phyloP scores from a whole-genome alignment of 2,329 filamentous ascomycete species.

The Xylaria arbuscula region DNA sequence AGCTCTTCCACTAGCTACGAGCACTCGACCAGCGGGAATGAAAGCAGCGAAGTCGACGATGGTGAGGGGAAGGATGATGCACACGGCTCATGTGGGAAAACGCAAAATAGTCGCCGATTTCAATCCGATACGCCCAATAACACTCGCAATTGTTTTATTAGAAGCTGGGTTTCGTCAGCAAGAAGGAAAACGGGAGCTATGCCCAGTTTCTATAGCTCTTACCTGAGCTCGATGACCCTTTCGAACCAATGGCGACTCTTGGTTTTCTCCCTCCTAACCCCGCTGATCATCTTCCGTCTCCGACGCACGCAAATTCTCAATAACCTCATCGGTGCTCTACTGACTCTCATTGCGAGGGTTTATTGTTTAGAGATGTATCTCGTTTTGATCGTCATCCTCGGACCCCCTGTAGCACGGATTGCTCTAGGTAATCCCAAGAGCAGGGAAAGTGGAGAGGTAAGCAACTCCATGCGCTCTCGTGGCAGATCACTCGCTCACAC shows the following conservation, averaged over 20 bases:
- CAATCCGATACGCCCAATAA: conserved; percentile 5
- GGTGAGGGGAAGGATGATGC: not conserved
- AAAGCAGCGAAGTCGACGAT: conserved; percentile 33
- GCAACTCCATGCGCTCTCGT: conserved; percentile 4
- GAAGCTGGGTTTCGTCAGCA: not conserved
- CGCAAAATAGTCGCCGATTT: conserved; percentile 1
- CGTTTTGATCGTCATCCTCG: conserved; percentile 34
- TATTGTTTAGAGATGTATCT: conserved; percentile 26
- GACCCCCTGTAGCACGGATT: conserved; percentile 39
- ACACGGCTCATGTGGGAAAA: not conserved
- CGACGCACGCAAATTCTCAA: not conserved
- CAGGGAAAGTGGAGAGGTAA: conserved; percentile 17
- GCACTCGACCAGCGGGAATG: conserved; percentile 27
- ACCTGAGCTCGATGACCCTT: not conserved
- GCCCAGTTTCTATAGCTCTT: not conserved
- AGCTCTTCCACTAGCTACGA: conserved; percentile 28
- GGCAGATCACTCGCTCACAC: conserved; percentile 3
- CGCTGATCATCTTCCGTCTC: conserved; percentile 2
- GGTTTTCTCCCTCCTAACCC: conserved; percentile 12
- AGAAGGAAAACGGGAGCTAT: not conserved
- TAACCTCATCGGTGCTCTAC: not conserved
- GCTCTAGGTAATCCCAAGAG: conserved; percentile 24
- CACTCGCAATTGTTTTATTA: not conserved
- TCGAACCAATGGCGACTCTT: conserved; percentile 8
- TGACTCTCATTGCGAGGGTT: not conserved